These are phyloP conservation scores for Colletotrichum gigasporum DNA, from an alignment of 2,329 filamentous ascomycete genomes.

Conservation along the genomic window DNA sequence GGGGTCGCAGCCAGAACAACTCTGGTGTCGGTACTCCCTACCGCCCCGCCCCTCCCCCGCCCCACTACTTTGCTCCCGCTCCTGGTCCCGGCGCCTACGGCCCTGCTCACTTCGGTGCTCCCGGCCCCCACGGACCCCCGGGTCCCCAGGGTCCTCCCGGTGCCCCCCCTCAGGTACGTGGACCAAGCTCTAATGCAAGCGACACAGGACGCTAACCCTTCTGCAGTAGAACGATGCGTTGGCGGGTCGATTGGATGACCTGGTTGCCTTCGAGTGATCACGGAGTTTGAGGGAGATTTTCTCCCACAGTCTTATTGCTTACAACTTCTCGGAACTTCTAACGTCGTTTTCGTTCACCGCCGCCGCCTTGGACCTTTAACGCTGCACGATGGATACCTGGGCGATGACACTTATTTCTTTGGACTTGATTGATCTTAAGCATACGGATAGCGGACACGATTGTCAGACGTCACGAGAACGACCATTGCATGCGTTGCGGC, in stretches of 20 bases:
- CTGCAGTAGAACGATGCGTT: slow-evolving; percentile 20
- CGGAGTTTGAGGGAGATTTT: neutral
- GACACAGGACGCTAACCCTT: neutral
- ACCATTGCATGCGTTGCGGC: slow-evolving; percentile 29
- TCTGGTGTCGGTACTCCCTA: slow-evolving; percentile 98
- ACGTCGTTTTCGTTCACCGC: slow-evolving; percentile 21
- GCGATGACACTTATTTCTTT: slow-evolving; percentile 30
- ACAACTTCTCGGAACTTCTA: slow-evolving; percentile 3
- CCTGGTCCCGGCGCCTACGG: slow-evolving; percentile 54
- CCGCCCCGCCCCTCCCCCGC: slow-evolving; percentile 82
- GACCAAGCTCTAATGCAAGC: neutral
- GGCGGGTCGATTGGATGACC: slow-evolving; percentile 5
- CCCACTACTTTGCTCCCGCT: slow-evolving; percentile 57
- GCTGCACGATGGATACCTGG: slow-evolving; percentile 33
- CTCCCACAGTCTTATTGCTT: slow-evolving; percentile 25
- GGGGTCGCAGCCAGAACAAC: slow-evolving; percentile 99
- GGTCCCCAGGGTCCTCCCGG: slow-evolving; percentile 47
- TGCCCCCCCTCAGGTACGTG: slow-evolving; percentile 40
- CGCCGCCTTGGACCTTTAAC: slow-evolving; percentile 28
- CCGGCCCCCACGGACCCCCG: slow-evolving; percentile 54
- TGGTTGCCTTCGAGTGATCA: neutral
- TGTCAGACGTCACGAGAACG: slow-evolving; percentile 32
- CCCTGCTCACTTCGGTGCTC: slow-evolving; percentile 57
- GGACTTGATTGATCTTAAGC: slow-evolving; percentile 33
- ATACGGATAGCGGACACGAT: slow-evolving; percentile 33